Evolutionary conservation across 2,329 filamentous ascomycete species (phyloP).

Genomic region (Penicillium paneum): DNA sequence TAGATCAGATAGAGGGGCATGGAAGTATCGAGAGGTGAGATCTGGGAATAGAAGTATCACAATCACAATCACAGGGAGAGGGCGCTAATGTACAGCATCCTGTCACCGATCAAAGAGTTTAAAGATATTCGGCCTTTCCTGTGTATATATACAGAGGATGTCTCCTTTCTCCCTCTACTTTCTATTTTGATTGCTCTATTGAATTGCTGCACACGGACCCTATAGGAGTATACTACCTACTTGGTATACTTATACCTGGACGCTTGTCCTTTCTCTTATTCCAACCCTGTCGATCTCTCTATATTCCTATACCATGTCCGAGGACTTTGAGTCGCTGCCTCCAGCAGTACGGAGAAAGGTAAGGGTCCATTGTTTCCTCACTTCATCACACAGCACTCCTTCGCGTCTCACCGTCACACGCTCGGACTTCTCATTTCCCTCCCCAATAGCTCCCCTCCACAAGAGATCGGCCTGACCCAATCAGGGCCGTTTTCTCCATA

Average conservation of each 20-base stretch:
- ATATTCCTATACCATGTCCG: background rate
- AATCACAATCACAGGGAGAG: background rate
- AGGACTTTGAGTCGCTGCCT: conserved; percentile 53
- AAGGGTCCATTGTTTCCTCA: conserved; percentile 31
- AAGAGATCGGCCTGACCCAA: conserved; percentile 6
- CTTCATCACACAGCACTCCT: background rate
- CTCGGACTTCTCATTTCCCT: background rate
- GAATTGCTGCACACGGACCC: background rate
- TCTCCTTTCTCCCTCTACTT: background rate
- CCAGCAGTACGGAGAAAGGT: conserved; percentile 58
- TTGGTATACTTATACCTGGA: background rate
- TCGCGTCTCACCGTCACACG: background rate
- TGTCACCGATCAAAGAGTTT: background rate
- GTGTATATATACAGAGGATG: background rate
- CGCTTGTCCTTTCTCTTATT: background rate
- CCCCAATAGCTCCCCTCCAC: conserved; percentile 11
- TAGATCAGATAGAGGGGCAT: conserved; percentile 14
- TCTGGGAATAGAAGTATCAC: conserved; percentile 21
- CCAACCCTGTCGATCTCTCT: background rate
- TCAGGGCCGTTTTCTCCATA: background rate
- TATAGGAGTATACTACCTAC: background rate
- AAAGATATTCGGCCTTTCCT: background rate
- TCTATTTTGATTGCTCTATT: background rate
- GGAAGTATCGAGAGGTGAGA: background rate
- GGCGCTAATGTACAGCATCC: conserved; percentile 9